Base-by-base conservation (phyloP, 2,329 filamentous ascomycete genomes). In the Botrytis porri region DNA sequence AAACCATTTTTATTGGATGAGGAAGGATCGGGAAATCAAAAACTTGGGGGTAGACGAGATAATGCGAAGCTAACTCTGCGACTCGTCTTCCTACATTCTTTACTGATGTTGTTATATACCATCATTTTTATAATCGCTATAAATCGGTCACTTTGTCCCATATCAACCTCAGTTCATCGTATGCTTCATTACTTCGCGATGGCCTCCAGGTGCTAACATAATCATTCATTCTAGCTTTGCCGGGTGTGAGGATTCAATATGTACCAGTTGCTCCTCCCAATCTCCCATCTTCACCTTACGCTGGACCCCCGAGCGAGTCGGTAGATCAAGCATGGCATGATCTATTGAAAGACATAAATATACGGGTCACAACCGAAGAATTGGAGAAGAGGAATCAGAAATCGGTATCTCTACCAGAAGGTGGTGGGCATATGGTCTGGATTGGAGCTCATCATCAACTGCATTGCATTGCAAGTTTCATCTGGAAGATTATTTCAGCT, bases 241-340 rank as follows among this genome's bases (percentile, higher is more conserved):
- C 57, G 0, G 67, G 57, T 16, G 18, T 70, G 54, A 70, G 35
- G 12, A 39, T 62, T 22, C 39, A 22, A 20, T 70, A 48, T 62
- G 14, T 61, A 3, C 67, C 67, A 25, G 18, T 70, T 37, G 57
- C 57, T 16, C 67, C 67, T 35, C 29, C 35, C 5, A 41, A 62
- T 25, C 67, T 70, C n/a, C 29, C 67, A 48, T 70, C 57, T 4
- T 70, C 67, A 9, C 71, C 62, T 10, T 72, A 72, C 32, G 54
- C 64, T 39, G 73, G 73, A 16, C 51, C 61, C 9, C 70, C 70
- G 16, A 57, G 64, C 32, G 32, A 64, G 20, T 32, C 39, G 2
- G 65, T 74, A 62, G 74, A 74, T 35, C 29, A 48, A 48, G 73
- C 73, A n/a, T 73, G 70, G 73, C 70, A 74, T 43, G 37, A 74